Base-by-base conservation (phyloP, 2,329 filamentous ascomycete genomes). In the Curvularia spicifera region DNA sequence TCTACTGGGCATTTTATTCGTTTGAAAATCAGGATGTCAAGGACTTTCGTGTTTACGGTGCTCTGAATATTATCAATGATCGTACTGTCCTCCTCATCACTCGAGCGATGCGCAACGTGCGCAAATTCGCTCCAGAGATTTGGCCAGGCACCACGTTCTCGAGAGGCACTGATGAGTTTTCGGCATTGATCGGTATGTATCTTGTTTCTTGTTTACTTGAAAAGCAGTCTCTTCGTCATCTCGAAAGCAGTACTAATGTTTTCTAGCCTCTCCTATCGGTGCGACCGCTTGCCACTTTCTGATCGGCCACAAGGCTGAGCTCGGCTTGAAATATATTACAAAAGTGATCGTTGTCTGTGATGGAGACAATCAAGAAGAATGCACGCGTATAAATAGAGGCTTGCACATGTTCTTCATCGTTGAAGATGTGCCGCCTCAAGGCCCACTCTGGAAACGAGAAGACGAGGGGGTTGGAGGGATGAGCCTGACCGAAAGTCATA, bases 1-100 rank as follows among this genome's bases (percentile, higher is more conserved):
- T 71, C 22, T 57, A 68, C 31, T 72, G 69, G 70, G 60, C 48
- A 3, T 64, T 60, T 35, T 72, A 69, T 65, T n/a, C 47, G 15
- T 55, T 56, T 1, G 53, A 60, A 2, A 68, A 70, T 18, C 31
- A 42, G 0, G 46, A 70, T 26, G 5, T 71, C 35, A 63, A 53
- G n/a, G 69, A 65, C 9, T 53, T 70, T 9, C 58, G 55, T 4
- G 48, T 65, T 18, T 70, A 70, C 24, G 59, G 40, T 22, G 63
- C 58, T 7, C 18, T 64, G 6, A 43, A 59, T 1, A 39, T 71
- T 13, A 29, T 62, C 13, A 70, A 72, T 15, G 42, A 56, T 0
- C 54, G 62, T 0, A 71, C 69, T 2, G 39, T 49, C 15, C 29
- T 50, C 1, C 48, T 72, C 1, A 59, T 65, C 0, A 53, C 63